Base-by-base conservation (phyloP, 768 basidiomycete genomes). In the Tulasnella calospora region DNA sequence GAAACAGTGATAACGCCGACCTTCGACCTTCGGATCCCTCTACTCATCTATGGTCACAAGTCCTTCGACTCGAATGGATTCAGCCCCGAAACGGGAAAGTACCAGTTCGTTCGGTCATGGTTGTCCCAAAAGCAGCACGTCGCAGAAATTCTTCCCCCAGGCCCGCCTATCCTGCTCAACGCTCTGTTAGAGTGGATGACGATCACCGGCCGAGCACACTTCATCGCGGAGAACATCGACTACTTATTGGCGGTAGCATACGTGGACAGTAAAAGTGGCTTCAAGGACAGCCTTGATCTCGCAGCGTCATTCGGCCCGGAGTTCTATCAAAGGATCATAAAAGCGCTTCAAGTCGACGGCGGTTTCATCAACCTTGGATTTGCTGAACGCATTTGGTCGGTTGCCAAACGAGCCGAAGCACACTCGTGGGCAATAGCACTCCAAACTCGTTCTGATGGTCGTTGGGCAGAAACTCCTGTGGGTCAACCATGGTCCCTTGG, bases 181-280 rank as follows among this genome's bases (percentile, higher is more conserved):
- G 73, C 73, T 15, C 17, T 74, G 1, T 13, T 74, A 27, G 33
- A 41, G 23, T 74, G 51, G 33, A 33, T 74, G 21, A 44, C 51
- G 21, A 33, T 35, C 21, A 55, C 38, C 12, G 51, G 44, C 7
- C n/a, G 73, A 27, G 23, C 38, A n/a, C 46, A 27, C 40, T 13
- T 74, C 73, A 74, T 74, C 30, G 73, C 44, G 21, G 44, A 47
- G 44, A 74, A 74, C 73, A 27, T 74, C 38, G 73, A 74, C 33
- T 55, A 47, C 51, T 44, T 74, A n/a, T 33, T 74, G 44, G 44
- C 73, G 27, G 44, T 74, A 19, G 38, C 73, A 9, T 55, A 55
- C 23, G 27, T 74, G 30, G 73, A 55, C 30, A 44, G 44, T 15
- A 44, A 7, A 3, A 47, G 51, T 27, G 51, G 51, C 21, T 44